A percentile compares a stretch with the other conserved stretches of the same genome.
phyloP scores from a whole-genome alignment of 2,329 filamentous ascomycete genomes.

The Pestalotiopsis fici region DNA sequence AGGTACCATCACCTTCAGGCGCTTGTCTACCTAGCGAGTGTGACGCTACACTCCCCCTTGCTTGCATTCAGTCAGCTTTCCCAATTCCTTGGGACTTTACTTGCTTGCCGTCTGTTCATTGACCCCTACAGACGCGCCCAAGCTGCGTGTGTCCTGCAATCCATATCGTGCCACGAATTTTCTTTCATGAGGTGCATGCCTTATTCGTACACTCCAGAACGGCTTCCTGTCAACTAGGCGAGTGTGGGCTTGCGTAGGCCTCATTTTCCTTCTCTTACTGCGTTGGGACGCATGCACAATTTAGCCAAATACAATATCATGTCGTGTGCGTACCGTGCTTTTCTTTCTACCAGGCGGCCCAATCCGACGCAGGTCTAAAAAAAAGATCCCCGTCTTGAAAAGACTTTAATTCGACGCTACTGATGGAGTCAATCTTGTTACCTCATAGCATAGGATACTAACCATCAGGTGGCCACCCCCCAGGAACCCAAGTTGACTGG shows the following conservation, averaged over 20 bases:
- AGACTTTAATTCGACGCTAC: background rate
- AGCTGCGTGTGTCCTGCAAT: background rate
- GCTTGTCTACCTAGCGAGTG: constrained; percentile 1
- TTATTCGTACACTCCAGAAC: background rate
- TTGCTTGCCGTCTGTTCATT: background rate
- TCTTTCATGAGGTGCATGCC: background rate
- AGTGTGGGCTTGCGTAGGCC: constrained; percentile 2
- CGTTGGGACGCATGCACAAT: background rate
- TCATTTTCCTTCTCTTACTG: background rate
- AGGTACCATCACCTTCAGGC: background rate
- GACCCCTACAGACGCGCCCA: background rate
- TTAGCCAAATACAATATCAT: background rate
- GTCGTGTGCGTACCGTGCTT: background rate
- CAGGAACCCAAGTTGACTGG: background rate
- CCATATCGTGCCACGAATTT: background rate
- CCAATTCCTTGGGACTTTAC: constrained; percentile 2
- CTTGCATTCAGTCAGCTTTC: background rate
- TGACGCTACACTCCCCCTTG: background rate
- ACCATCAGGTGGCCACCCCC: background rate
- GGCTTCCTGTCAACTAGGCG: background rate
- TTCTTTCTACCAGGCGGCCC: background rate
- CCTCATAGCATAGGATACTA: background rate
- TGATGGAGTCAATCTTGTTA: background rate
- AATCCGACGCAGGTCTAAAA: background rate
- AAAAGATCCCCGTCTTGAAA: background rate